Percentiles rank a stretch among this genome's conserved stretches.
phyloP scores from a whole-genome alignment of 225 moss, liverwort and hornwort genomes.

The Asterella californica region DNA sequence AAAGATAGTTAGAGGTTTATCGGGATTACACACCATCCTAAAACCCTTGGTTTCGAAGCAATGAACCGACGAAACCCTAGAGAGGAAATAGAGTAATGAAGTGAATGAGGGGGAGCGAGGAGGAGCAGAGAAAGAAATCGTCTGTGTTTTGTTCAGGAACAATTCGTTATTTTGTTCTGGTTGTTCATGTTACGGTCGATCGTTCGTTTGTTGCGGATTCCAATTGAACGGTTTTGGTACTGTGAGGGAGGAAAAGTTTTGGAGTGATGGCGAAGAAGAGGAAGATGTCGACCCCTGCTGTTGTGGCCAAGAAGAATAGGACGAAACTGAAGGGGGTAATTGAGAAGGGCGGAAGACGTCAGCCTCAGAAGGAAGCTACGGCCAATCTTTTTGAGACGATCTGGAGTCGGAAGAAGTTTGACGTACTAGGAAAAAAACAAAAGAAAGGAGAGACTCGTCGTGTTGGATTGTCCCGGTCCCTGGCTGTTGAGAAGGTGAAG shows the following conservation, averaged over 20 bases:
- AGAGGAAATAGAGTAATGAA: background rate
- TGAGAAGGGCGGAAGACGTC: constrained; percentile 21
- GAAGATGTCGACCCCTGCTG: constrained; percentile 33
- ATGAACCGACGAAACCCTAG: background rate
- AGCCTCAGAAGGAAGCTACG: constrained; percentile 20
- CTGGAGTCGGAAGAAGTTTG: constrained; percentile 88
- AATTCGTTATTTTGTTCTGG: background rate
- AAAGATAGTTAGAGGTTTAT: too few species aligned
- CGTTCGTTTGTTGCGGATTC: background rate
- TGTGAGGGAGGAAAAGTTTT: background rate
- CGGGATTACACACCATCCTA: background rate
- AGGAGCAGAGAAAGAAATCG: background rate
- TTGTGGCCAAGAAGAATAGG: constrained; percentile 47
- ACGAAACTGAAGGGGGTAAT: constrained; percentile 20
- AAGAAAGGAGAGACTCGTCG: constrained; percentile 75
- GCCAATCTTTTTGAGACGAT: constrained; percentile 83
- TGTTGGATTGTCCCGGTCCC: constrained; percentile 74
- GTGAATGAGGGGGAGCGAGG: background rate
- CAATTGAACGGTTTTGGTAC: background rate
- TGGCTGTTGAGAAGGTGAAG: constrained; percentile 78
- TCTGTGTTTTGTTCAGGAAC: background rate
- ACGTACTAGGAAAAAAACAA: constrained; percentile 93
- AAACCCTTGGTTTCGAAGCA: background rate
- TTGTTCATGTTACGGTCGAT: background rate
- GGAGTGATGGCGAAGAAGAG: constrained; percentile 54